Percentiles rank a stretch among this genome's conserved stretches.
Conservation (phyloP, 352 stramenopile genomes). For the Phytopythium vexans region DNA sequence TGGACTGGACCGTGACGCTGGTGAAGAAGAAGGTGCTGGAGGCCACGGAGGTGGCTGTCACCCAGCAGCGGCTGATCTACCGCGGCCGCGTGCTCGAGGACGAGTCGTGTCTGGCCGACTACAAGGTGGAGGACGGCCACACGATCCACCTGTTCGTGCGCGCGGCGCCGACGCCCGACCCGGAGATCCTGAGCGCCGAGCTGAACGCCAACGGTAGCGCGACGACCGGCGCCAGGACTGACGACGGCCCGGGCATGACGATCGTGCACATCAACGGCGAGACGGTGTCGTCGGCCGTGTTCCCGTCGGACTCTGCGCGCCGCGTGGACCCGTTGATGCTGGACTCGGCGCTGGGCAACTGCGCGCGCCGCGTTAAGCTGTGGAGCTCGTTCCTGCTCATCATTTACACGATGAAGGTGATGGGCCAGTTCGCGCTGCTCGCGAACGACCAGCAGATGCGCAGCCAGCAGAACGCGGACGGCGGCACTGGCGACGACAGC, state of each 20-base stretch:
- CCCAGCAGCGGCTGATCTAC: conserved; percentile 90
- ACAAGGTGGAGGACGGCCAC: conserved; percentile 90
- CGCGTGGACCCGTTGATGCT: conserved; percentile 85
- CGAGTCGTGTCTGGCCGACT: conserved; percentile 59
- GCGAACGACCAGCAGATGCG: conserved; percentile 78
- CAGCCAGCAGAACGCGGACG: conserved; percentile 24
- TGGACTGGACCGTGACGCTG: conserved; percentile 60
- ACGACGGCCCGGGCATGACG: conserved; percentile 37
- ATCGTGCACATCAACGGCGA: conserved; percentile 82
- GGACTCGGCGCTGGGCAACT: conserved; percentile 78
- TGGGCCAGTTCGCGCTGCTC: conserved; percentile 80
- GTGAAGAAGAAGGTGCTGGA: conserved; percentile 78
- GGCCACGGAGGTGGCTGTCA: conserved; percentile 60
- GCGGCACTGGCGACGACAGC: conserved; percentile 13
- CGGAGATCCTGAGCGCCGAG: conserved; percentile 48
- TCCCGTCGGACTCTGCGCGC: conserved; percentile 76
- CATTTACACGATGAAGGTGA: conserved; percentile 90
- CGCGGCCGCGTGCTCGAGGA: conserved; percentile 87
- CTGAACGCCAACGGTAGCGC: conserved; percentile 20
- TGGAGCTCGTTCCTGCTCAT: conserved; percentile 87
- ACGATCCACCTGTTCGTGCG: conserved; percentile 91
- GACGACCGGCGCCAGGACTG: conserved; percentile 24
- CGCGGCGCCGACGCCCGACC: conserved; percentile 51
- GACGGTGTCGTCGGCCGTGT: conserved; percentile 80
- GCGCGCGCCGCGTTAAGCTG: conserved; percentile 78